Conservation (phyloP, 163 green algal species). For the Chlamydomonas reinhardtii region DNA sequence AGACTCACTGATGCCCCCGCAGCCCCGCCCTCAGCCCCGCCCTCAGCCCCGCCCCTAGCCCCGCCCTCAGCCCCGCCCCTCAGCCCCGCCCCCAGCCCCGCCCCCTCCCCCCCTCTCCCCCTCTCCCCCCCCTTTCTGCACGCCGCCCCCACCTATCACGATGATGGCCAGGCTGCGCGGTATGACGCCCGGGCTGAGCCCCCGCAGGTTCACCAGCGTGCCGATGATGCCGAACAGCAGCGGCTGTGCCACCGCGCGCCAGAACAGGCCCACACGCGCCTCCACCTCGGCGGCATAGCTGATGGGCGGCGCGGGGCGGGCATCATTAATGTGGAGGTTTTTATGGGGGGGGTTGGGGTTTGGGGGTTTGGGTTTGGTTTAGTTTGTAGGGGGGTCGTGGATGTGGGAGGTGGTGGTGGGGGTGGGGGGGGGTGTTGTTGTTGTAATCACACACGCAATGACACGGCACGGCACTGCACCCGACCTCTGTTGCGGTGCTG, state of each 20-base stretch:
- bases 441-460: neutral
- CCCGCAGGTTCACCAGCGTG: constrained; percentile 29
- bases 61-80: no score
- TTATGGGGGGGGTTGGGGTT: no score
- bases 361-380: no score
- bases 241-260: constrained; percentile 43
- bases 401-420: no score
- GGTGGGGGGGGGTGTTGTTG: no score
- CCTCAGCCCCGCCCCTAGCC: no score
- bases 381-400: neutral
- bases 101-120: neutral
- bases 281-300: constrained; percentile 31
- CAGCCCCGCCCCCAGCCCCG: no score
- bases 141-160: neutral
- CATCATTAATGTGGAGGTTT: no score
- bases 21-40: no score
- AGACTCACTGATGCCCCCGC: no score
- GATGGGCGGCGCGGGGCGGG: no score
- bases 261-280: constrained; percentile 34
- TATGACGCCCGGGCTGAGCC: neutral
- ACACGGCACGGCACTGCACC: no score
- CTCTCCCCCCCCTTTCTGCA: neutral
- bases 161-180: constrained; percentile 6
- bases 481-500: neutral
- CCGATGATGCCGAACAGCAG: constrained; percentile 43